Evolutionary conservation across 2,329 filamentous ascomycete genomes (phyloP).

Genomic region (Akanthomyces uredinophilus): DNA sequence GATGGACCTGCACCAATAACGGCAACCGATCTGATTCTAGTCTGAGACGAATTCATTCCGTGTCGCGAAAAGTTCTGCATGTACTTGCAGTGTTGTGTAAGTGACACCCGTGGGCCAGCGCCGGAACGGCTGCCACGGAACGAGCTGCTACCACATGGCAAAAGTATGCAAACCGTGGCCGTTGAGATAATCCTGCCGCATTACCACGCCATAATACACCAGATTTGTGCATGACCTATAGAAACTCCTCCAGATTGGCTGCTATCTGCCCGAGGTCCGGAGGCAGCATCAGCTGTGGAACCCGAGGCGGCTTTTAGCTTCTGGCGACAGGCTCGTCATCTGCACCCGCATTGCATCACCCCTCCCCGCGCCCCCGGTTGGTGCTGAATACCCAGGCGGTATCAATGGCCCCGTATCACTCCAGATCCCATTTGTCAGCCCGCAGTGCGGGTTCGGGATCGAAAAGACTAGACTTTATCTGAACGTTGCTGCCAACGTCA

Average conservation of each 20-base stretch:
- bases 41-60: slow-evolving; percentile 13
- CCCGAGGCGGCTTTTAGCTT: neutral
- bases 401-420: neutral
- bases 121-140: neutral
- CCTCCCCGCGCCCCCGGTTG: neutral
- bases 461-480: neutral
- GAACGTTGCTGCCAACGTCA: neutral
- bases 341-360: slow-evolving; percentile 13
- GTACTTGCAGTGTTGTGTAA: neutral
- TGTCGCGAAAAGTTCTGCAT: neutral
- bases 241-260: neutral
- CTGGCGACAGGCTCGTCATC: slow-evolving; percentile 4
- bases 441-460: neutral
- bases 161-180: neutral
- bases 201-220: neutral
- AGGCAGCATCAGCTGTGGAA: neutral
- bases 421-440: neutral
- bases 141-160: neutral
- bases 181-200: neutral
- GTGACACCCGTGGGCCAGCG: neutral
- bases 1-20: slow-evolving; percentile 40
- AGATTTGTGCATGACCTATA: neutral
- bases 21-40: slow-evolving; percentile 34
- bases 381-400: neutral
- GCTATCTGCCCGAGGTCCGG: neutral